Base-by-base conservation (phyloP, 2,329 filamentous ascomycete species). In the Scytalidium sp. region DNA sequence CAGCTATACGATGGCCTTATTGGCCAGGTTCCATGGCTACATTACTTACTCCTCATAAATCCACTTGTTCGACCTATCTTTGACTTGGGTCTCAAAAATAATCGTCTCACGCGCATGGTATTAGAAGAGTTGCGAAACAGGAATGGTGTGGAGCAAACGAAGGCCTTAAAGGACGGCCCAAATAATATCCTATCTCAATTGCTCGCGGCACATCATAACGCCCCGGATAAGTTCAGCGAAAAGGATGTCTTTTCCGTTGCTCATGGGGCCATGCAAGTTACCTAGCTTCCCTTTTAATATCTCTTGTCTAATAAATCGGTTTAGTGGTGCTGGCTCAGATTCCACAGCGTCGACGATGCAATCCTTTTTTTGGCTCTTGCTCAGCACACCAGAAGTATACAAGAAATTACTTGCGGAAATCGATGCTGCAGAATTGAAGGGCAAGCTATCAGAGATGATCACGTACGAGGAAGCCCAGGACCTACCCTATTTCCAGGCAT, bases 281-380 rank as follows among this genome's bases (percentile, higher is more conserved):
- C 13, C 17, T 36, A 7, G 5, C 32, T 36, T 4, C 17, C 32
- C 8, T 21, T 17, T 8, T 19, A 4, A 32, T 45, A 39, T 47
- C 32, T 15, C 17, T 5, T 2, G 17, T 15, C 43, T 47, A 8
- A 48, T 9, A 46, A 10, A n/a, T 22, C 22, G 39, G 29, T 36
- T 22, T 17, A 80, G 76, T 54, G 78, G 82, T 59, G 79, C 80
- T 15, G 81, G 81, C 21, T 81, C 80, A 19, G 80, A 84, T 64
- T 81, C 80, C 0, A 82, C 80, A 0, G 80, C 80, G 10, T 79
- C 76, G 7, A 79, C 76, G 15, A 50, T 67, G 10, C 45, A 59
- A 2, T 63, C 63, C 0, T 50, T 61, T 1, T 57, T 70, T 40
- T 71, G 69, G 56, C 71, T 70, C 48, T 53, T 72, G 5, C 53